These are phyloP conservation scores for Lepiota brunneoincarnata DNA, from an alignment of 768 basidiomycete genomes.

Conservation along the genomic window DNA sequence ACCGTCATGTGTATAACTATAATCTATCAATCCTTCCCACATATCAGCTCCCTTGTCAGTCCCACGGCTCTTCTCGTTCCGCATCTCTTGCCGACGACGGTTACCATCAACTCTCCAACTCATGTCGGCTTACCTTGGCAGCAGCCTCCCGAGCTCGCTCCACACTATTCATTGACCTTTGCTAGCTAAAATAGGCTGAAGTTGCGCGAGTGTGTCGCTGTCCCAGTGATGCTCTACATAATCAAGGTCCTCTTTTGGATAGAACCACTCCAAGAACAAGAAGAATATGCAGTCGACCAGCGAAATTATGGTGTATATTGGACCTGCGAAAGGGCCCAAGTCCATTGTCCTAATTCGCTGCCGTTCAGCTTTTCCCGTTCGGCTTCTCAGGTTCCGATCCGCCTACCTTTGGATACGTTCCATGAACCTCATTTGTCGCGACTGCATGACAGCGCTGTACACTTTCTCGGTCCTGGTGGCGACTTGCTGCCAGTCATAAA, in stretches of 20 bases:
- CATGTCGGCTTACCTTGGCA: not conserved
- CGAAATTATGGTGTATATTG: slow-evolving; percentile 85
- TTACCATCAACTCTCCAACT: not conserved
- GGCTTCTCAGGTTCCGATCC: not conserved
- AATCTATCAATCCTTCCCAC: slow-evolving; percentile 13
- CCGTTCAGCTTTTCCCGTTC: not conserved
- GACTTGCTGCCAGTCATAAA: slow-evolving; percentile 88
- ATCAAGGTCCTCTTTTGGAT: slow-evolving; percentile 76
- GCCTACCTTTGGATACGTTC: slow-evolving; percentile 72
- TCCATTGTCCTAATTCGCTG: slow-evolving; percentile 58
- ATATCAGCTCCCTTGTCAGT: slow-evolving; percentile 1
- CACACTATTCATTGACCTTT: slow-evolving; percentile 9
- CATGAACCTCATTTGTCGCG: slow-evolving; percentile 66
- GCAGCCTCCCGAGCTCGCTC: slow-evolving; percentile 1
- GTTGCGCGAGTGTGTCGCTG: slow-evolving; percentile 30
- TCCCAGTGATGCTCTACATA: slow-evolving; percentile 70
- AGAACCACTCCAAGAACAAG: slow-evolving; percentile 77
- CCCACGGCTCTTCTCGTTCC: not conserved
- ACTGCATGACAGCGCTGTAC: slow-evolving; percentile 65
- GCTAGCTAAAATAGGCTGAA: slow-evolving; percentile 9
- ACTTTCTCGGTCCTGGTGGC: slow-evolving; percentile 81
- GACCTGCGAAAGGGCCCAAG: slow-evolving; percentile 78
- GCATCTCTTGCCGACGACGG: not conserved
- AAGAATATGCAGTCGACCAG: slow-evolving; percentile 91
- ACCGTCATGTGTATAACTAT: slow-evolving; percentile 13